Evolutionary conservation across 2,329 filamentous ascomycete species (phyloP), one percentile per base, ranked within the genome.

Genomic region (Aspergillus hortae): DNA sequence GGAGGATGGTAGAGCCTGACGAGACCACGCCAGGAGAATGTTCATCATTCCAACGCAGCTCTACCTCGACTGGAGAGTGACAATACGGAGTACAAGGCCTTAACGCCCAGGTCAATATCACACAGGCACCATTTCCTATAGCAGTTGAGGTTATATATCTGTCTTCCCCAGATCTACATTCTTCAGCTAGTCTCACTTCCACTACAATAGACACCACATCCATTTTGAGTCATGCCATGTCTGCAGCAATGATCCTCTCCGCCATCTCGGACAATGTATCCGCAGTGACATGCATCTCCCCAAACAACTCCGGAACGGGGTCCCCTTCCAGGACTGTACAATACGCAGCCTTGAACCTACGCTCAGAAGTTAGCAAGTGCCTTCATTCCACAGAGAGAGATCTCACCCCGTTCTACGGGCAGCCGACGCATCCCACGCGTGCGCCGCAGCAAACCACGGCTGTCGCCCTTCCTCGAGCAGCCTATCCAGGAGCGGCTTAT

Each of bases 351-450:
- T 60, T 62, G 52, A 64, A 64, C 19, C 63, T 66, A 14, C 19
- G 17, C 1, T 3, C 7, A 2, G 1, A 11, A 27, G 27, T 38
- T 1, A 44, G 47, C 35, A 48, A 44, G 15, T 14, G 23, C 27
- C 23, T 9, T 3, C 12, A 36, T 14, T n/a, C 15, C 6, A 41
- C 10, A 43, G 14, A 9, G 17, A 23, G 15, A 32, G 19, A 32
- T 19, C 25, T 25, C 54, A 66, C 62, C 63, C 63, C 52, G 56
- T 54, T 17, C 51, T 54, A 12, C 60, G 53, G 10, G 63, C 62
- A 19, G 62, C 62, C 44, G 62, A 63, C 14, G 61, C 63, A 56
- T 66, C 63, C 63, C 63, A 66, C 61, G 65, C 62, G 56, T 66
- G 63, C 27, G 59, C 63, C 2, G 63, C 64, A 32, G 64, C 64